Evolutionary conservation across 768 basidiomycete genomes (phyloP), one percentile per base, ranked within the genome.

Genomic region (Phanerochaete sordida): DNA sequence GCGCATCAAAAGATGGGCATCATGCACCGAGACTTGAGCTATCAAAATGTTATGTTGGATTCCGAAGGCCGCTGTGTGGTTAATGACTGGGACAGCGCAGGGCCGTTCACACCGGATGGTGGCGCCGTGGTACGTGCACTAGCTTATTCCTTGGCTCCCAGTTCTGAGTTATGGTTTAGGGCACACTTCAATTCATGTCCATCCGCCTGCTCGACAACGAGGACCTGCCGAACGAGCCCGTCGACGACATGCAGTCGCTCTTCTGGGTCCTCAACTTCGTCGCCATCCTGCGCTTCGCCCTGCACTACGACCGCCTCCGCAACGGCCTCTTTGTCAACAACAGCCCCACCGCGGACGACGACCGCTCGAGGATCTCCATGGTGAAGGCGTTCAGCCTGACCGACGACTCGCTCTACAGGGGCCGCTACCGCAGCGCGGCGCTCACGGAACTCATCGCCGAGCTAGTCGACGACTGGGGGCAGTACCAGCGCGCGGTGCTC

Each of bases 81-180:
- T 37, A 60, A 54, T 39, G 58, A 60, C 24, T 60, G 58, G 58
- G 58, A 60, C 46, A 39, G 31, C 12, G 35, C 56, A 5, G 51
- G 51, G 12, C 21, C 11, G 19, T 12, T 12, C 19, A 31, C 26
- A 8, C 15, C 31, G 33, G 27, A 9, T 30, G 19, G 30, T 15
- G 27, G 12, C 15, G 31, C 30, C 31, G 23, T 52, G 11, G 51
- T 52, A 12, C 5, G 51, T 52, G n/a, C 33, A 35, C 33, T 35
- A 35, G 19, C 16, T 7, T 46, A 46, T 24, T 31, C n/a, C n/a
- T n/a, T n/a, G n/a, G 16, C 7, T n/a, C 16, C 23, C 23, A 6
- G 23, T n/a, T 5, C 8, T n/a, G 44, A 46, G 16, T 46, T 46
- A n/a, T 46, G 44, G 16, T 19, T 46, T 26, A 47, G 46, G 46